A percentile compares a stretch with the other conserved stretches of the same genome.
Evolutionary conservation across 139 green algal species (phyloP).

Genomic region (Coelastrella sp.): DNA sequence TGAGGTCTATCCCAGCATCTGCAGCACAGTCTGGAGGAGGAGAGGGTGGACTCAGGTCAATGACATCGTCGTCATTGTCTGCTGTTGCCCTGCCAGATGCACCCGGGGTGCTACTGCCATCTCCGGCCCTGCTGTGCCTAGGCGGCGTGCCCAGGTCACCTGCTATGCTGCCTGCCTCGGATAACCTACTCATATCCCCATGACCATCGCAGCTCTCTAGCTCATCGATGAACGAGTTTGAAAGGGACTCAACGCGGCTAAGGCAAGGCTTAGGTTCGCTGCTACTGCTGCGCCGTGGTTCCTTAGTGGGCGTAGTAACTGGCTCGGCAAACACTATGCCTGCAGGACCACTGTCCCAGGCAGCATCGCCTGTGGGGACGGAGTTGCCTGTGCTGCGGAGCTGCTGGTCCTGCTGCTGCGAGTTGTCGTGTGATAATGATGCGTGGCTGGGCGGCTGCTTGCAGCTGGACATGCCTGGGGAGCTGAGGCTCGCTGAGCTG

Average conservation of each 20-base stretch:
- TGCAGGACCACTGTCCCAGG: conserved; percentile 65
- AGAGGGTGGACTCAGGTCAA: neutral
- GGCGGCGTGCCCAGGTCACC: conserved; percentile 5
- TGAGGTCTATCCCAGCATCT: conserved; percentile 49
- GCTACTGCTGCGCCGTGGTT: conserved; percentile 6
- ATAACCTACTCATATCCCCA: neutral
- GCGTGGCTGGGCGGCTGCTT: neutral
- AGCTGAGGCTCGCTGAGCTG: conserved; percentile 44
- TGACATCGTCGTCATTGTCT: neutral
- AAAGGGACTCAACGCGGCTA: conserved; percentile 69
- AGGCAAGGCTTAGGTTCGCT: conserved; percentile 56
- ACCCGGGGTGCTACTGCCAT: neutral
- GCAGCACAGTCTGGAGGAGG: conserved; percentile 27
- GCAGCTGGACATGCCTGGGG: conserved; percentile 8
- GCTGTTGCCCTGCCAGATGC: conserved; percentile 5
- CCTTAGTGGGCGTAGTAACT: conserved; percentile 65
- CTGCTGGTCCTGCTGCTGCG: conserved; percentile 19
- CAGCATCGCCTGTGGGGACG: conserved; percentile 40
- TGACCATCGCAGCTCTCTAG: conserved; percentile 20
- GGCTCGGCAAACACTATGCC: conserved; percentile 70
- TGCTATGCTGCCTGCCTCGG: conserved; percentile 10
- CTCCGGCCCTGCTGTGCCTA: conserved; percentile 22
- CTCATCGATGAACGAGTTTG: conserved; percentile 66
- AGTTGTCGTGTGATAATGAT: neutral
- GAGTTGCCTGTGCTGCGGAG: neutral